Base-by-base conservation (phyloP, 2,329 filamentous ascomycete species). In the Aureobasidium mangrovei region DNA sequence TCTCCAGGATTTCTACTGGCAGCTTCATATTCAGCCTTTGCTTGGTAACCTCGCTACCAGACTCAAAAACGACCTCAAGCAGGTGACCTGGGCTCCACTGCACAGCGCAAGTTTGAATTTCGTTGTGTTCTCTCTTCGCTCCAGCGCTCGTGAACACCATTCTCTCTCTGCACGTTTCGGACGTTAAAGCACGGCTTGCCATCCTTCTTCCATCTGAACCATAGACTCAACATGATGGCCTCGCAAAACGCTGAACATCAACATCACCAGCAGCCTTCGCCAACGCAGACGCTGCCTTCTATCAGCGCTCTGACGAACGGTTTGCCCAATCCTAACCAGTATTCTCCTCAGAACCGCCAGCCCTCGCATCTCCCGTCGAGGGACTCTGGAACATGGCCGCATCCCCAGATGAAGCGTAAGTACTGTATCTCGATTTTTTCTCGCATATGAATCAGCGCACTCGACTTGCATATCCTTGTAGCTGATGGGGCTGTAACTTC, bases 371-470 rank as follows among this genome's bases (percentile, higher is more conserved):
- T 67, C 32, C 63, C 65, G 24, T 63, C 64, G 31, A 61, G 67
- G 49, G 67, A 70, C 57, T 69, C 67, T 54, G 66, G 67, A 39
- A 66, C 65, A 38, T 69, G 67, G 67, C 64, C 65, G 7, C 63
- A 65, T 56, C 62, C 65, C 40, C 64, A 68, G 46, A 69, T 64
- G 60, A 69, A 69, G 59, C 65, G 67, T 69, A 61, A 67, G 67
- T 65, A 29, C 35, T 12, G 12, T 46, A 18, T 32, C 28, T 36
- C 27, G 1, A 12, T 10, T 46, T 29, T n/a, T 41, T 42, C 32
- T 38, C 7, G 7, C n/a, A 39, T 29, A 27, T 33, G 36, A 7
- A 10, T 6, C 32, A 33, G 32, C 32, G 18, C 18, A 18, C 32
- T 33, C 32, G 32, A 33, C 6, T 33, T 7, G 6, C 12, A 9